phyloP scores from a whole-genome alignment of 2,329 filamentous ascomycete species.

The Epichloe hybrida region DNA sequence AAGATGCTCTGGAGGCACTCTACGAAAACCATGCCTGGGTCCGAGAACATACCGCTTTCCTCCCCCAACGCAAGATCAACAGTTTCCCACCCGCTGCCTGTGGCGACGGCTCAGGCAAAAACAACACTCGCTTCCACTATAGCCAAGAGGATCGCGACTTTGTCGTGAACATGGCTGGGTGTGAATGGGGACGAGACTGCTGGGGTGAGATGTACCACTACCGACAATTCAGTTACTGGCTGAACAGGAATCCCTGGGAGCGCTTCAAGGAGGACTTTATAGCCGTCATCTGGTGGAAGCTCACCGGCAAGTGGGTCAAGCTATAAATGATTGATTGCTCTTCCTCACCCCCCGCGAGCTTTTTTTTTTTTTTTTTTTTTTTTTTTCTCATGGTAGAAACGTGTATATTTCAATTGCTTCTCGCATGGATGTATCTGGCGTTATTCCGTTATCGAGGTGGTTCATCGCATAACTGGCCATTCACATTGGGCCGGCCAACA shows the following conservation, averaged over 20 bases:
- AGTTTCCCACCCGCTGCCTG: slow-evolving; percentile 87
- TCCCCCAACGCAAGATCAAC: slow-evolving; percentile 82
- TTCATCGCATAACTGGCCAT: background rate
- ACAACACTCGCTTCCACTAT: slow-evolving; percentile 74
- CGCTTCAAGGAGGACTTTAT: slow-evolving; percentile 54
- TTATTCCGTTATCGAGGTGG: background rate
- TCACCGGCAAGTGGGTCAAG: slow-evolving; percentile 48
- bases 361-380: background rate
- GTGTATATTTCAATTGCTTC: background rate
- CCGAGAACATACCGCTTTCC: slow-evolving; percentile 73
- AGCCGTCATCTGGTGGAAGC: slow-evolving; percentile 47
- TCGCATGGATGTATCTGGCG: background rate
- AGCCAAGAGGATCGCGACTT: slow-evolving; percentile 77
- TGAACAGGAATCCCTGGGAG: slow-evolving; percentile 78
- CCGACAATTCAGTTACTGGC: slow-evolving; percentile 76
- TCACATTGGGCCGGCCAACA: background rate
- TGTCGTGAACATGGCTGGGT: slow-evolving; percentile 95
- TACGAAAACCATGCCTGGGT: slow-evolving; percentile 91
- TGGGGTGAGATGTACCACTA: slow-evolving; percentile 98
- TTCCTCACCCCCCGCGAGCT: background rate
- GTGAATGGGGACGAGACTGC: slow-evolving; percentile 91
- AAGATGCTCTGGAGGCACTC: slow-evolving; percentile 85
- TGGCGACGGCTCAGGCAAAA: slow-evolving; percentile 48
- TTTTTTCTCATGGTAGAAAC: background rate
- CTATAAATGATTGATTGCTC: slow-evolving; percentile 19